These are phyloP conservation scores for Puccinia coronata DNA, from an alignment of 1,284 basidiomycete species.

Conservation along the genomic window DNA sequence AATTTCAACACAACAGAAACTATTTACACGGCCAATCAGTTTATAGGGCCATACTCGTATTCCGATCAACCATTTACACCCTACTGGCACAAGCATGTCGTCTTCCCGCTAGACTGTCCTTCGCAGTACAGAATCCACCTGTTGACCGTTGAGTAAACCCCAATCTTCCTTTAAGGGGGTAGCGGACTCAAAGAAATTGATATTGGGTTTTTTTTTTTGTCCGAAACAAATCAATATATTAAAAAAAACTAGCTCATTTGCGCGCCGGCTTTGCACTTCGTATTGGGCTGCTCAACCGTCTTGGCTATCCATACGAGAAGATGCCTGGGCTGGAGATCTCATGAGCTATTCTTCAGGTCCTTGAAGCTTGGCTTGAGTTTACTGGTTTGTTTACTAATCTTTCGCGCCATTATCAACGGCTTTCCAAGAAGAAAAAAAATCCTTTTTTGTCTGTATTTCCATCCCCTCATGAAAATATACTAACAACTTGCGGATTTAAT, in stretches of 20 bases:
- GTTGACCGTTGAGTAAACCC: conserved; percentile 8
- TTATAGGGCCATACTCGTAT: conserved; percentile 13
- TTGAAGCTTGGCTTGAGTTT: conserved; percentile 21
- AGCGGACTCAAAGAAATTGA: not conserved
- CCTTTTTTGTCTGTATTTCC: not conserved
- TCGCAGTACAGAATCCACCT: conserved; percentile 33
- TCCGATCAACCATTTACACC: conserved; percentile 12
- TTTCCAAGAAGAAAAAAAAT: not conserved
- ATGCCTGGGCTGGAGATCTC: conserved; percentile 37
- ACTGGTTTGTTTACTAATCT: conserved; percentile 26
- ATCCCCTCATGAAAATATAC: too few relatives aligned
- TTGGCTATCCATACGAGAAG: conserved; percentile 32
- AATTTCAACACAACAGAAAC: conserved; percentile 1
- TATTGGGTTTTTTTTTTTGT: not conserved
- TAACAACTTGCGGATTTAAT: too few relatives aligned
- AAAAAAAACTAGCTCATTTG: conserved; percentile 13
- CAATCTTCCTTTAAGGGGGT: not conserved
- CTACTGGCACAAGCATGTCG: conserved; percentile 3
- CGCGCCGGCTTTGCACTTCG: conserved; percentile 27
- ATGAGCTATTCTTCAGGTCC: conserved; percentile 16
- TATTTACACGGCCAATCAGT: conserved; percentile 21
- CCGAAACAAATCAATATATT: too few relatives aligned
- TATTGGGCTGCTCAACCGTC: conserved; percentile 15
- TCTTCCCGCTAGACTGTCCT: conserved; percentile 13
- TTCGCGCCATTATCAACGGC: not conserved